phyloP scores from a whole-genome alignment of 2,329 filamentous ascomycete genomes.

The Fusarium pininemorale region DNA sequence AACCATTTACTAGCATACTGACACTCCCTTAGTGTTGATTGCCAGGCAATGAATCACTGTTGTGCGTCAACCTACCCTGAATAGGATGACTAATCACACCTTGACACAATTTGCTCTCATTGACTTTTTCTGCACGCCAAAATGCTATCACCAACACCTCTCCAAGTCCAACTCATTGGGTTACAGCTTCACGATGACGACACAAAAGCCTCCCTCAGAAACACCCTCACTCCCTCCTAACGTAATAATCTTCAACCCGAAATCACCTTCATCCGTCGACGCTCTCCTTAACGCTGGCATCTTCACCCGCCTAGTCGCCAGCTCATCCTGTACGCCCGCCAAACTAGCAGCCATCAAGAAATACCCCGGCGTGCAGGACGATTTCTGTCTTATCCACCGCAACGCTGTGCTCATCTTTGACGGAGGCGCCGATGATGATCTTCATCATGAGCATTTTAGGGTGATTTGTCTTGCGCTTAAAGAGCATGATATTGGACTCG shows the following conservation, averaged over 20 bases:
- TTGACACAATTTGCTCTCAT: background rate
- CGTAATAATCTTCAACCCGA: conserved; percentile 2
- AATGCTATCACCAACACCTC: background rate
- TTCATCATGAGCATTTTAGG: conserved; percentile 11
- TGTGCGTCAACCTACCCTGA: background rate
- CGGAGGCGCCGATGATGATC: background rate
- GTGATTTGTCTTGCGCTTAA: conserved; percentile 13
- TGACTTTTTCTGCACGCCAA: background rate
- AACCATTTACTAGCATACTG: fast-evolving
- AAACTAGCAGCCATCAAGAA: conserved; percentile 5
- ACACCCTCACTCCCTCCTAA: background rate
- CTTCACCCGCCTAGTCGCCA: conserved; percentile 7
- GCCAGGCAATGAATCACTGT: fast-evolving
- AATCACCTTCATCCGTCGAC: background rate
- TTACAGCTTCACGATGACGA: background rate
- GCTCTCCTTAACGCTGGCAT: background rate
- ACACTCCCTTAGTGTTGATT: fast-evolving
- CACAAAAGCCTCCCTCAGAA: too few species aligned
- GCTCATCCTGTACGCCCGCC: background rate
- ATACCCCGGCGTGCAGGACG: background rate
- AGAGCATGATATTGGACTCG: conserved; percentile 9
- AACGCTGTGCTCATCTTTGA: conserved; percentile 2
- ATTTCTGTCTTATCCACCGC: conserved; percentile 4
- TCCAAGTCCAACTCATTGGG: background rate
- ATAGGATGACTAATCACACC: background rate